Conservation (phyloP, 2,329 filamentous ascomycete genomes). For the Alternaria ethzedia region DNA sequence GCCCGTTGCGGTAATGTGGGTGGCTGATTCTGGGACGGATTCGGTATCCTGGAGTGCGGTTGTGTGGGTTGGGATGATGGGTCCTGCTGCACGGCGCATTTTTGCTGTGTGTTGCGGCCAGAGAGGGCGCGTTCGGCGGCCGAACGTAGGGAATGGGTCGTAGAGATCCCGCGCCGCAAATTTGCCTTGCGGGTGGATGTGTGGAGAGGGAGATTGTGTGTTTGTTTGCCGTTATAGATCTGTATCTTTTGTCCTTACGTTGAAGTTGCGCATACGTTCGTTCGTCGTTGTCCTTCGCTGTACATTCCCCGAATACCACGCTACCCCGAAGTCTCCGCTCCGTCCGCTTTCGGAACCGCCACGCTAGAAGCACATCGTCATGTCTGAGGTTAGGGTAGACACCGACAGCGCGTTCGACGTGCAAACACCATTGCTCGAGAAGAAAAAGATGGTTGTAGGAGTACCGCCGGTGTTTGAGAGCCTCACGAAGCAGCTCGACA, state of each 20-base stretch:
- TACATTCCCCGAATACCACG: background rate
- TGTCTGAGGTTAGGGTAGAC: constrained; percentile 21
- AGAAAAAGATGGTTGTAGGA: constrained; percentile 48
- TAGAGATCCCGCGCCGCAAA: constrained; percentile 4
- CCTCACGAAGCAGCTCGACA: constrained; percentile 42
- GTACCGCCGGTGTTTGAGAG: constrained; percentile 47
- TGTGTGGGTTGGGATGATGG: background rate
- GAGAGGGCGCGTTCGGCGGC: constrained; percentile 2
- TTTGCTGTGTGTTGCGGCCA: background rate
- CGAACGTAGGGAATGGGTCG: background rate
- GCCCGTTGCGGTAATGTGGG: constrained; percentile 9
- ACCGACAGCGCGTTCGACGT: constrained; percentile 30
- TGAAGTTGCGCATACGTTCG: background rate
- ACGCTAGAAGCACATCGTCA: constrained; percentile 20
- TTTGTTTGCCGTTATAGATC: background rate
- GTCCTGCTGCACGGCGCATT: constrained; percentile 9
- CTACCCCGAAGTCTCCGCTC: constrained; percentile 16
- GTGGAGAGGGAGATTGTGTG: background rate
- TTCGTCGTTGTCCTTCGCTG: background rate
- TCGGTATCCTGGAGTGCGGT: constrained; percentile 3
- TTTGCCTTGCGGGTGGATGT: background rate
- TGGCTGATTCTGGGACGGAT: constrained; percentile 5
- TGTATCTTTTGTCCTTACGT: background rate
- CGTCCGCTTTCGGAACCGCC: constrained; percentile 12
- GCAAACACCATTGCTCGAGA: constrained; percentile 43